Evolutionary conservation across 352 stramenopile species (phyloP).

Genomic region (Pythium sukuiense): DNA sequence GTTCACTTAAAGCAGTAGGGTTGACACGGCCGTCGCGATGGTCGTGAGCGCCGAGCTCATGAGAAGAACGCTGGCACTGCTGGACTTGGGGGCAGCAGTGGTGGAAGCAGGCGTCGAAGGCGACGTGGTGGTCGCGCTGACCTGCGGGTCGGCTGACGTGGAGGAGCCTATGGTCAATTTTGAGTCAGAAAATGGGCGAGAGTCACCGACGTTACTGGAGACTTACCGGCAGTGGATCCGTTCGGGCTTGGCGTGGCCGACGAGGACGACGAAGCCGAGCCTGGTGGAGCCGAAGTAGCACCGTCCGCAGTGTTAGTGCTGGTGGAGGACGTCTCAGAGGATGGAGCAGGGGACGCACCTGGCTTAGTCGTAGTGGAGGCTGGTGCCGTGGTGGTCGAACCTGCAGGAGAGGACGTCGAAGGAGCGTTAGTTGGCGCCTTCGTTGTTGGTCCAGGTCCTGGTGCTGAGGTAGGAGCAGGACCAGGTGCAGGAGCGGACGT

Average conservation of each 20-base stretch:
- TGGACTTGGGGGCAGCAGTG: slow-evolving; percentile 7
- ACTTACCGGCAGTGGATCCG: slow-evolving; percentile 9
- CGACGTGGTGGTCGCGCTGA: slow-evolving; percentile 1
- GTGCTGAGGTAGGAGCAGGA: neutral
- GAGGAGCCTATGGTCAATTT: neutral
- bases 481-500: slow-evolving; percentile 8
- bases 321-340: neutral
- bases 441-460: slow-evolving; percentile 8
- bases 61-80: neutral
- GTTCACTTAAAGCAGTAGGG: slow-evolving; percentile 21
- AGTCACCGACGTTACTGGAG: neutral
- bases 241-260: neutral
- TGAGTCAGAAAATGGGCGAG: neutral
- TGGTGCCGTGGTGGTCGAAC: slow-evolving; percentile 13
- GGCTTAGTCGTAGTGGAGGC: neutral
- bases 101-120: neutral
- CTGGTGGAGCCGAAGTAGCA: slow-evolving; percentile 1
- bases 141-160: neutral
- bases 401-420: slow-evolving; percentile 8
- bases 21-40: neutral
- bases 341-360: slow-evolving; percentile 13
- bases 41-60: neutral
- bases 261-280: neutral
- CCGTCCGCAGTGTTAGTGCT: slow-evolving; percentile 11
- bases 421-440: slow-evolving; percentile 14